Evolutionary conservation across 2,329 filamentous ascomycete genomes (phyloP).

Genomic region (Microsporum canis): DNA sequence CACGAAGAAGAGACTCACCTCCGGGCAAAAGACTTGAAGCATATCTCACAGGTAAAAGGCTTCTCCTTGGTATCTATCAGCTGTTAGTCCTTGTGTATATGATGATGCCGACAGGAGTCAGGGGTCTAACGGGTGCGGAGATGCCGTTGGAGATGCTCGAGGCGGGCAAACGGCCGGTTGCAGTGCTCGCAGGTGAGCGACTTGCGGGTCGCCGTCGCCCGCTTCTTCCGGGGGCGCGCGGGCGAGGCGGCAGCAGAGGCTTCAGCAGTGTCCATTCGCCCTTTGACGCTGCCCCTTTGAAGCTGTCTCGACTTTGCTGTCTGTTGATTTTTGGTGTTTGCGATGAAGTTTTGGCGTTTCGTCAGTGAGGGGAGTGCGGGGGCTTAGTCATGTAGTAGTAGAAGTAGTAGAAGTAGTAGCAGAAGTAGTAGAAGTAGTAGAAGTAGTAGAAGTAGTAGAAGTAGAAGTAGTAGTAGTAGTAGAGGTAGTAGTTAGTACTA

Average conservation of each 20-base stretch:
- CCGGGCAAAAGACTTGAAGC: slow-evolving; percentile 39
- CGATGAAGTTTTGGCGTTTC: background rate
- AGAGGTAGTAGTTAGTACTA: background rate
- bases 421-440: background rate
- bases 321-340: background rate
- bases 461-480: background rate
- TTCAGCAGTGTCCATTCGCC: slow-evolving; percentile 11
- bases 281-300: background rate
- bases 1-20: slow-evolving; percentile 24
- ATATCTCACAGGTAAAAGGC: slow-evolving; percentile 40
- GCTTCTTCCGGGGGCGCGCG: slow-evolving; percentile 27
- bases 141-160: slow-evolving; percentile 42
- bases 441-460: background rate
- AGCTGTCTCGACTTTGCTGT: background rate
- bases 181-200: slow-evolving; percentile 40
- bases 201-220: slow-evolving; percentile 32
- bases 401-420: background rate
- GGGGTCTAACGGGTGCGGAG: slow-evolving; percentile 38
- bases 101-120: background rate
- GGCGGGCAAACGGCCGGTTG: slow-evolving; percentile 37
- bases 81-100: background rate
- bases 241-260: slow-evolving; percentile 21
- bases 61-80: slow-evolving; percentile 39
- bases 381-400: background rate
- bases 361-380: background rate